A percentile compares a stretch with the other conserved stretches of the same genome.
phyloP scores from a whole-genome alignment of 257 asterid species.

The Cynanchum wilfordii region DNA sequence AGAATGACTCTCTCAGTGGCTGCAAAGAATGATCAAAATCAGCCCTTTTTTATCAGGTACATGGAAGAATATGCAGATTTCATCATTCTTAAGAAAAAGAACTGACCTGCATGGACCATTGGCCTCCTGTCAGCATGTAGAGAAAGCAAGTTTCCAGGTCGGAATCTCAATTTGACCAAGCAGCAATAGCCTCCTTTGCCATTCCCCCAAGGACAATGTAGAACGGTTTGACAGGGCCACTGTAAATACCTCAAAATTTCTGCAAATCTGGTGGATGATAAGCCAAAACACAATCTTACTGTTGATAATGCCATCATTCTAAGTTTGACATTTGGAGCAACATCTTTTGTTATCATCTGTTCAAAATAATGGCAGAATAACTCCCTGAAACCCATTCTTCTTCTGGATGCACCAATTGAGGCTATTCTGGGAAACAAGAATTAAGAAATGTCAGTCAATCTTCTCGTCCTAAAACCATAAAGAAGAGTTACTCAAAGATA shows the following conservation, averaged over 20 bases:
- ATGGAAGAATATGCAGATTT: not conserved
- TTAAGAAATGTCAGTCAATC: not conserved
- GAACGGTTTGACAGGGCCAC: not conserved
- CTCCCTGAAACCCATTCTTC: not conserved
- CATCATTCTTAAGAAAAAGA: conserved; percentile 4
- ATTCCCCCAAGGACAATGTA: too few relatives aligned
- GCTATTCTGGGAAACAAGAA: not conserved
- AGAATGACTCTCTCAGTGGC: not conserved
- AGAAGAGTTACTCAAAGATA: too few relatives aligned
- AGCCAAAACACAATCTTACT: not conserved
- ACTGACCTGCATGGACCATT: not conserved
- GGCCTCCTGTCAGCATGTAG: not conserved
- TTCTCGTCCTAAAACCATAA: not conserved
- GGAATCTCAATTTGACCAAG: not conserved
- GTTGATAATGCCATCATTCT: not conserved
- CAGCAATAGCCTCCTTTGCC: not conserved
- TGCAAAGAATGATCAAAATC: not conserved
- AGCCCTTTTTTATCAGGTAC: not conserved
- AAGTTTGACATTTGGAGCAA: not conserved
- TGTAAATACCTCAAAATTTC: not conserved
- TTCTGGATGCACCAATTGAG: not conserved
- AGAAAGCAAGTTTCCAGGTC: not conserved
- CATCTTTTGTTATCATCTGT: not conserved
- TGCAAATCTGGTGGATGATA: not conserved
- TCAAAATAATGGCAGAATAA: not conserved